Base-by-base conservation (phyloP, 148 eudicot species). In the Rhododendron williamsianum region DNA sequence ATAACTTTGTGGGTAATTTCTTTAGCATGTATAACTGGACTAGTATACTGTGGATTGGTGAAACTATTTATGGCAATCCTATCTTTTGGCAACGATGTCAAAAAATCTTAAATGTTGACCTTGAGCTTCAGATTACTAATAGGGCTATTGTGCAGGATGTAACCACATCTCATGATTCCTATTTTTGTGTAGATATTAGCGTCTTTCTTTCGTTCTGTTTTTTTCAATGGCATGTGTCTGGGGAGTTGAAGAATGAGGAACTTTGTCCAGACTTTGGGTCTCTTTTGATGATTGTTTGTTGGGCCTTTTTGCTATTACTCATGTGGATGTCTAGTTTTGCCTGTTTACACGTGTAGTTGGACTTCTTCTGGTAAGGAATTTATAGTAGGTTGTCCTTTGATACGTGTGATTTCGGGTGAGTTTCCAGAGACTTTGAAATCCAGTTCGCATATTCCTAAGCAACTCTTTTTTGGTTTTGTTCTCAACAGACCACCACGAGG, bases 401-500 rank as follows among this genome's bases (percentile, higher is more conserved):
- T 27, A 43, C 3, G 16, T 69, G 52, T 18, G 21, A 27, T 49
- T 6, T 84, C 21, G 13, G 30, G 35, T 21, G 15, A 52, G 81
- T 56, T 52, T 45, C 56, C 11, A 58, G 54, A 60, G 54, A 4
- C 41, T 72, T 85, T 41, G 25, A 86, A 60, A 54, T 82, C 41
- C 71, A 48, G 83, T 73, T 78, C n/a, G 65, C 72, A 51, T 43
- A 19, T 76, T 15, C 21, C 30, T 52, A 45, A 25, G 81, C 13
- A 21, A 23, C 36, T 52, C 71, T 45, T 69, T 12, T 81, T 52
- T 27, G 45, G 45, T 41, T 25, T 48, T 58, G 16, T 87, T 84
- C 38, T 30, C 80, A 11, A 60, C 82, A 93, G 99, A 90, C 76
- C 94, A 93, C 91, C 91, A 88, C 87, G 85, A 93, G 56, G 96